Base-by-base conservation (phyloP, 768 basidiomycete species). In the Tricholomella constricta region DNA sequence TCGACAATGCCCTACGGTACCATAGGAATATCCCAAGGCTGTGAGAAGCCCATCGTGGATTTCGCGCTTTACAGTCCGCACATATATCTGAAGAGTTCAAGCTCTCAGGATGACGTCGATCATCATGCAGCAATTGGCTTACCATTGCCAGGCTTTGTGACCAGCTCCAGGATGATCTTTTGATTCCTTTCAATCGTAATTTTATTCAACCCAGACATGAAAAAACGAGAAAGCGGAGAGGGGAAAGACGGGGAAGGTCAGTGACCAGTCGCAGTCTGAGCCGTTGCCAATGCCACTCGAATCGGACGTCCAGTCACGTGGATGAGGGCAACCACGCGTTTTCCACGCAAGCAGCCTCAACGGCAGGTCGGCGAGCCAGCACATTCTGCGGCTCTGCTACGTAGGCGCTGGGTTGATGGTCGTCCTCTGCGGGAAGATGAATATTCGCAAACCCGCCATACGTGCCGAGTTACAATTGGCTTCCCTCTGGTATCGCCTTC, bases 1-100 rank as follows among this genome's bases (percentile, higher is more conserved):
- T 31, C 12, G 11, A 41, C 14, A 9, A 42, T 19, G 26, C 14
- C 6, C 5, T 10, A n/a, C 41, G 66, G 75, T 64, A 89, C 89
- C 91, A 95, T 20, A 94, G 78, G 64, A 94, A 94, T 54, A 94
- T 89, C 15, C 95, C 94, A 3, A 97, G 74, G 63, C 88, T 97
- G 62, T 91, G 76, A 2, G 88, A 89, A 1, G 92, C 89, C 95
- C 95, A 98, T 70, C 92, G 76, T 6, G 94, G 94, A 62, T 83
- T 80, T 51, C 86, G 78, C n/a, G 87, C 72, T 71, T 89, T 91
- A 69, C 95, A 98, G 69, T 98, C 95, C 6, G 95, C 94, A 67
- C 95, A 98, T 11, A 80, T 68, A 67, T 94, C 94, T 97, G 64
- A 12, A 25, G 44, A 43, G 45, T 32, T 40, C 50, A 11, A 53